Base-by-base conservation (phyloP, 371 early-diverging fungal species). In the Haplosporangium sp. region DNA sequence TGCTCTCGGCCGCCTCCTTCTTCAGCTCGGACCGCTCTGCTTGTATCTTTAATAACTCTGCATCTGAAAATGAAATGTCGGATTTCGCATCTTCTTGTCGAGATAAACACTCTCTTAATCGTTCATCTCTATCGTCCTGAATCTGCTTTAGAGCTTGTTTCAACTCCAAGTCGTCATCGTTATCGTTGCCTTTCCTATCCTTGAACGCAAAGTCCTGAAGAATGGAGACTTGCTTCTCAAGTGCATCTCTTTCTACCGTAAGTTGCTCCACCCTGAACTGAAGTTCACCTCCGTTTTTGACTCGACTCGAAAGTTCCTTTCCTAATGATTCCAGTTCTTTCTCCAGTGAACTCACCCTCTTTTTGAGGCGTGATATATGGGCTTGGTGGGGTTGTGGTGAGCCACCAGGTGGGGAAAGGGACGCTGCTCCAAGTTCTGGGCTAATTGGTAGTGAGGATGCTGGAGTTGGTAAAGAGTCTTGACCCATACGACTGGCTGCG, bases 391-490 rank as follows among this genome's bases (percentile, higher is more conserved):
- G 27, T 20, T 65, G 61, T 44, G 63, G 47, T 2, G 66, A 45
- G 5, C 55, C 52, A 17, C 55, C 42, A 17, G 61, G 13, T 3
- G 34, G 37, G 11, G 56, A 34, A 3, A 58, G 61, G 2, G 45
- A 39, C n/a, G 15, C 8, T 9, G 19, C 61, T 52, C 60, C 61
- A 47, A 63, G 13, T 13, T 68, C 65, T 2, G 74, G 74, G 4
- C 65, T 64, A 59, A 68, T 45, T 15, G 69, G 39, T 6, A 47
- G 45, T 34, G 67, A 47, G 2, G 69, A 55, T 1, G 56, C 40
- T 17, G 69, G 69, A 0, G 61, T 65, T 10, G 66, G 75, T 15
- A 69, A 34, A 2, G 69, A 74, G 8, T 64, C 68, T 27, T 74
- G 68, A n/a, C 59, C 53, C 27, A 42, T 45, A 11, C 56, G 61